Evolutionary conservation across 495 filamentous ascomycete species (phyloP), one percentile per base, ranked within the genome.

Genomic region (Massariosphaeria phaeospora): DNA sequence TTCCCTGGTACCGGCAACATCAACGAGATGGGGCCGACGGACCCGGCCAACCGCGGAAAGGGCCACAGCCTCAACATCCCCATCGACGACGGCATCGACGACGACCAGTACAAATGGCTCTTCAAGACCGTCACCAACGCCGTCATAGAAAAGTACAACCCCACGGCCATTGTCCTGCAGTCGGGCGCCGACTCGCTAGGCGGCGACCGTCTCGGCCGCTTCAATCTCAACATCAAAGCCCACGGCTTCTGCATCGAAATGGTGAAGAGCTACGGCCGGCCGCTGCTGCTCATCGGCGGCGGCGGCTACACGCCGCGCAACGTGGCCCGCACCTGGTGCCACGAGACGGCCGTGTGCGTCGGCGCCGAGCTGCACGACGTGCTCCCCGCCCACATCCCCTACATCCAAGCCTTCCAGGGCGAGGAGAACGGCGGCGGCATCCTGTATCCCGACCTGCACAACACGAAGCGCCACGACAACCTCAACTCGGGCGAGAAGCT

Each of bases 271-370:
- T 78, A 88, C 55, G 73, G 77, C 15, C 70, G 93, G 0, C 93
- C 91, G 21, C 73, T 97, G 40, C 80, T 98, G 43, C 80, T 98
- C 61, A 84, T 97, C 52, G 93, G 93, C 23, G 93, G 93, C 33
- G 93, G 93, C 48, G 93, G 93, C 11, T 98, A 98, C 72, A 98
- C 93, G n/a, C 88, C 93, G 8, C 82, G 91, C 40, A 98, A 98
- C 63, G 93, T 98, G 21, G 93, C 91, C 11, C 84, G 94, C 43
- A 85, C 89, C 40, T 98, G 93, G 93, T 86, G 91, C 31, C 89
- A 94, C 71, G 93, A 98, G 73, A 98, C 93, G 17, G 84, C 85
- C 53, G 84, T 98, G 61, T 88, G 89, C 50, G 82, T 95, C 64
- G 88, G 82, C 34, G 84, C 69, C 1, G 38, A 55, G 15, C 55